Evolutionary conservation across 345 rosid genomes (phyloP).

Genomic region (Gynandropsis gynandra): DNA sequence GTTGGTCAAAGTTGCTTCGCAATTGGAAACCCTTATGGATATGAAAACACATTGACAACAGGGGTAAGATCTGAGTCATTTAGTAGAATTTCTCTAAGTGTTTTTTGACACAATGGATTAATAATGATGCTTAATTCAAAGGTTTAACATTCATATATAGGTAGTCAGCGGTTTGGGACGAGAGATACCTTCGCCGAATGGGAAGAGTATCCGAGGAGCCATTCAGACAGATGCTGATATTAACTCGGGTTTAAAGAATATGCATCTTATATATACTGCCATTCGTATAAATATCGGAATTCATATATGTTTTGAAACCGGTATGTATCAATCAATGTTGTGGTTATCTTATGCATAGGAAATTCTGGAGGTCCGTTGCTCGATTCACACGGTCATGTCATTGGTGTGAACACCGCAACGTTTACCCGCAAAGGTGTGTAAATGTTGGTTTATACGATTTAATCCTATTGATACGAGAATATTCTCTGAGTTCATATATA

Average conservation of each 20-base stretch:
- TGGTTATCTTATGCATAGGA: conserved; percentile 31
- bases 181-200: conserved; percentile 86
- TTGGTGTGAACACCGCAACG: conserved; percentile 85
- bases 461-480: too few species aligned
- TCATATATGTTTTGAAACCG: conserved; percentile 18
- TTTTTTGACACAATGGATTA: neutral
- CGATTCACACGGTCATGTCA: conserved; percentile 72
- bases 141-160: conserved; percentile 24
- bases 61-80: conserved; percentile 48
- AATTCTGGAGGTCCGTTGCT: conserved; percentile 56
- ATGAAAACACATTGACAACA: conserved; percentile 84
- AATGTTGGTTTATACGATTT: neutral
- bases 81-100: neutral
- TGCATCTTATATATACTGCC: conserved; percentile 3
- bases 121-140: neutral
- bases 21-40: conserved; percentile 85
- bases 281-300: conserved; percentile 12
- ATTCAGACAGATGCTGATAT: conserved; percentile 89
- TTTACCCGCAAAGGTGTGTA: conserved; percentile 68
- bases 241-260: conserved; percentile 4
- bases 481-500: too few species aligned
- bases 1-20: conserved; percentile 89
- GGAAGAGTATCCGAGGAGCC: conserved; percentile 70
- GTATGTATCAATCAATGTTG: conserved; percentile 4
- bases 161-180: conserved; percentile 87